Percentiles rank a stretch among this genome's conserved stretches.
Conservation (phyloP, 805 yeast species). For the Teunomyces gatunensis region DNA sequence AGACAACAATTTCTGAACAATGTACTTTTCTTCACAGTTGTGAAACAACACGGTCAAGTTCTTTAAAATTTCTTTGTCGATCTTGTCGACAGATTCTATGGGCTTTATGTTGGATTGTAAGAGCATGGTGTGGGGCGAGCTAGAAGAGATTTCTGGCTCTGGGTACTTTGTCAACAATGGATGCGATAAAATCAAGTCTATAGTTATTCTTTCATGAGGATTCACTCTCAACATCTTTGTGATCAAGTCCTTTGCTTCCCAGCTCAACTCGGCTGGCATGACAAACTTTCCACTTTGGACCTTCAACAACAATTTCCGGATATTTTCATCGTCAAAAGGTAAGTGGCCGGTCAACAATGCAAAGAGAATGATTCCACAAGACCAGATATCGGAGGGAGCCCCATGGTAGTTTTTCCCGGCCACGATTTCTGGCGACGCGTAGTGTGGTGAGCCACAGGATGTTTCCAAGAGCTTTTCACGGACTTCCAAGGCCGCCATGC, state of each 20-base stretch:
- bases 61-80: slow-evolving; percentile 72
- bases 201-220: slow-evolving; percentile 76
- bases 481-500: slow-evolving; percentile 97
- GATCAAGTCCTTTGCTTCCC: slow-evolving; percentile 86
- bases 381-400: slow-evolving; percentile 96
- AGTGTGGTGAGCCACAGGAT: slow-evolving; percentile 97
- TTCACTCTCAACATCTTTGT: slow-evolving; percentile 77
- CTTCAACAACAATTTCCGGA: slow-evolving; percentile 78
- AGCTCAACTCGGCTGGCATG: slow-evolving; percentile 76
- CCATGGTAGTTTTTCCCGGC: slow-evolving; percentile 95
- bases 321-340: slow-evolving; percentile 96
- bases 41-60: slow-evolving; percentile 80
- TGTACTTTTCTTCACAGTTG: slow-evolving; percentile 58
- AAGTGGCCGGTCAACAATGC: slow-evolving; percentile 92
- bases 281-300: slow-evolving; percentile 87
- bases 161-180: slow-evolving; percentile 80
- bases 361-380: slow-evolving; percentile 92
- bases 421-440: slow-evolving; percentile 97
- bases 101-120: slow-evolving; percentile 25
- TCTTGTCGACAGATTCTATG: slow-evolving; percentile 42
- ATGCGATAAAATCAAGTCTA: slow-evolving; percentile 73
- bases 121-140: background rate
- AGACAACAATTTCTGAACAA: slow-evolving; percentile 52
- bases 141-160: slow-evolving; percentile 19
- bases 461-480: slow-evolving; percentile 83